Evolutionary conservation across 2,329 filamentous ascomycete genomes (phyloP).

Genomic region (Xylaria arbuscula): DNA sequence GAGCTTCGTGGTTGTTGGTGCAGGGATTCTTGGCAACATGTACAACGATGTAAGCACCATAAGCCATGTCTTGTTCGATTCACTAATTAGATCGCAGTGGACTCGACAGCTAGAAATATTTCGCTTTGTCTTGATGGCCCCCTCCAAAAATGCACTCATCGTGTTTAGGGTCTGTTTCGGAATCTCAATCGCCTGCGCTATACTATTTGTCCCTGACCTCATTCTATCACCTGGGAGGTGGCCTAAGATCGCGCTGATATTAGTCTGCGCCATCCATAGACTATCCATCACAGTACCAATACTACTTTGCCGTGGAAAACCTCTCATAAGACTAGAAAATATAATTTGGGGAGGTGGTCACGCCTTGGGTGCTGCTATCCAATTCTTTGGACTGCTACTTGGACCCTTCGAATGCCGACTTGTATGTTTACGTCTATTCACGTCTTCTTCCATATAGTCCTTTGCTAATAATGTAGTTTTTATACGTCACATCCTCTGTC

Average conservation of each 20-base stretch:
- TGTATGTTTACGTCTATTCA: neutral
- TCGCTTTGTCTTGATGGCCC: neutral
- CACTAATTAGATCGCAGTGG: neutral
- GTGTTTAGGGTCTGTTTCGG: neutral
- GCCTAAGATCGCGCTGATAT: neutral
- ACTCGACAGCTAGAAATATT: neutral
- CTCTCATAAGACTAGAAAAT: neutral
- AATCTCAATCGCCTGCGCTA: neutral
- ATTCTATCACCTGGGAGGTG: neutral
- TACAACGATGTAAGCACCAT: neutral
- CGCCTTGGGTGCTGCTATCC: neutral
- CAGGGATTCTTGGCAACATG: neutral
- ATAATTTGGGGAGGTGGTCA: neutral
- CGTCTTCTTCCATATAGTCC: neutral
- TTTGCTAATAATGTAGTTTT: slow-evolving; percentile 1
- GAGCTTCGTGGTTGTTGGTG: neutral
- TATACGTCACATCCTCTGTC: neutral
- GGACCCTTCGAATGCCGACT: neutral
- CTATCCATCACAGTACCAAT: neutral
- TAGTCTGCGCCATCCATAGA: neutral
- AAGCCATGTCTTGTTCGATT: neutral
- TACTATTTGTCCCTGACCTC: neutral
- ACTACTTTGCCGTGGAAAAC: neutral
- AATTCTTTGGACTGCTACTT: neutral
- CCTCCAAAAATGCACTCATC: neutral